Conservation (phyloP, 2,329 filamentous ascomycete genomes). For the Neoscytalidium dimidiatum region DNA sequence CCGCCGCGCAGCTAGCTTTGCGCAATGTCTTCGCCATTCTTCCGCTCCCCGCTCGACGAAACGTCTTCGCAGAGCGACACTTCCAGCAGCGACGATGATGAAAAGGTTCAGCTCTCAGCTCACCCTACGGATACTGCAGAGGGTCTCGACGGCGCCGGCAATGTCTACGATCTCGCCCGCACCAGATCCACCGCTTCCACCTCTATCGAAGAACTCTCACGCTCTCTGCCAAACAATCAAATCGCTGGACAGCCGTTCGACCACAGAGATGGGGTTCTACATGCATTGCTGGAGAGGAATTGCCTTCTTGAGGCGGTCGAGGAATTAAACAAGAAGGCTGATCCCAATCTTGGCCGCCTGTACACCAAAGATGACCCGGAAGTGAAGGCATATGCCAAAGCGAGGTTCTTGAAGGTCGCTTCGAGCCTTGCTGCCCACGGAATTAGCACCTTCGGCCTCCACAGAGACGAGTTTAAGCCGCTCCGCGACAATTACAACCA, state of each 20-base stretch:
- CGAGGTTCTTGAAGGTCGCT: conserved; percentile 42
- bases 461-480: conserved; percentile 4
- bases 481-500: conserved; percentile 14
- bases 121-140: neutral
- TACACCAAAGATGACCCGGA: conserved; percentile 34
- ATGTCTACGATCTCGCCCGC: conserved; percentile 8
- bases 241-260: neutral
- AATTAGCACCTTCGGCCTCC: neutral
- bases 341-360: neutral
- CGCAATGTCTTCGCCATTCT: conserved; percentile 14
- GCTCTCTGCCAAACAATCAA: conserved; percentile 1
- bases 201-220: conserved; percentile 14
- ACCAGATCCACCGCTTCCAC: conserved; percentile 5
- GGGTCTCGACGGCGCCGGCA: neutral
- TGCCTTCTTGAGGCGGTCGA: conserved; percentile 42
- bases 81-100: neutral
- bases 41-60: conserved; percentile 13
- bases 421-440: conserved; percentile 12
- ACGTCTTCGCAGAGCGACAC: conserved; percentile 2
- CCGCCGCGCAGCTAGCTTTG: conserved; percentile 1
- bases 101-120: neutral
- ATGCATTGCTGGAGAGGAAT: conserved; percentile 49
- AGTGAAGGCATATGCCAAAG: conserved; percentile 37
- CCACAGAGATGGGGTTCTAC: conserved; percentile 42
- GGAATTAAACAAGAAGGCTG: conserved; percentile 33